Percentiles rank a stretch among this genome's conserved stretches.
These are phyloP conservation scores for Kluyveromyces siamensis DNA, from an alignment of 805 yeast genomes.

Conservation along the genomic window DNA sequence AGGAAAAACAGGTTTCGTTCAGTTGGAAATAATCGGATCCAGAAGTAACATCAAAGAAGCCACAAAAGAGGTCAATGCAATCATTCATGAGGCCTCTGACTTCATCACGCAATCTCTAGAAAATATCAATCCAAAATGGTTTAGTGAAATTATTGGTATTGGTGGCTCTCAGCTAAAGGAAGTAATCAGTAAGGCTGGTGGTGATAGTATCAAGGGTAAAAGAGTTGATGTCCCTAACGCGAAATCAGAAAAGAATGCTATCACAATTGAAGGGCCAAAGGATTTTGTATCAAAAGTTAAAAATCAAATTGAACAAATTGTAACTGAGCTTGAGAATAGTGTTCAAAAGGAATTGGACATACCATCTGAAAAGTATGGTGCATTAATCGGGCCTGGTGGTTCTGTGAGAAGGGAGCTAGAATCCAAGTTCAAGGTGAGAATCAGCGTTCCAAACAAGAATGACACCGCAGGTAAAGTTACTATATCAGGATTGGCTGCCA, in stretches of 20 bases:
- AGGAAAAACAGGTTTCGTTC: conserved; percentile 42
- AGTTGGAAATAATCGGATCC: conserved; percentile 70
- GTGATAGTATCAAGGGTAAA: conserved; percentile 35
- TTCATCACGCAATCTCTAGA: conserved; percentile 42
- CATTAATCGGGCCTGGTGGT: conserved; percentile 78
- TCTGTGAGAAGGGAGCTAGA: conserved; percentile 62
- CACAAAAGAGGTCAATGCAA: conserved; percentile 45
- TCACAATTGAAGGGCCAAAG: conserved; percentile 70
- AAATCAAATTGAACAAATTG: conserved; percentile 50
- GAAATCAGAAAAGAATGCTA: conserved; percentile 44
- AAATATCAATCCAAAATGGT: conserved; percentile 65
- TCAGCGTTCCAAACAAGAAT: conserved; percentile 57
- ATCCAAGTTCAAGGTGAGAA: conserved; percentile 51
- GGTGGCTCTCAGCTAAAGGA: conserved; percentile 67
- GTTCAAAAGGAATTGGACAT: conserved; percentile 44
- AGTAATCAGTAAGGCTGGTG: conserved; percentile 74
- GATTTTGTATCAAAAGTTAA: conserved; percentile 60
- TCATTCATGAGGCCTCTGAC: conserved; percentile 60
- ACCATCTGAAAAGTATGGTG: conserved; percentile 65
- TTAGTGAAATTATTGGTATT: conserved; percentile 68
- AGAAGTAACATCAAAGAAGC: conserved; percentile 69
- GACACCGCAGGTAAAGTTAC: conserved; percentile 42
- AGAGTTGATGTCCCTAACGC: conserved; percentile 52
- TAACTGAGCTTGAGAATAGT: conserved; percentile 54
- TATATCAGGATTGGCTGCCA: conserved; percentile 58